Base-by-base conservation (phyloP, 1,139 yeast genomes). In the Lodderomyces metapsilosis region DNA sequence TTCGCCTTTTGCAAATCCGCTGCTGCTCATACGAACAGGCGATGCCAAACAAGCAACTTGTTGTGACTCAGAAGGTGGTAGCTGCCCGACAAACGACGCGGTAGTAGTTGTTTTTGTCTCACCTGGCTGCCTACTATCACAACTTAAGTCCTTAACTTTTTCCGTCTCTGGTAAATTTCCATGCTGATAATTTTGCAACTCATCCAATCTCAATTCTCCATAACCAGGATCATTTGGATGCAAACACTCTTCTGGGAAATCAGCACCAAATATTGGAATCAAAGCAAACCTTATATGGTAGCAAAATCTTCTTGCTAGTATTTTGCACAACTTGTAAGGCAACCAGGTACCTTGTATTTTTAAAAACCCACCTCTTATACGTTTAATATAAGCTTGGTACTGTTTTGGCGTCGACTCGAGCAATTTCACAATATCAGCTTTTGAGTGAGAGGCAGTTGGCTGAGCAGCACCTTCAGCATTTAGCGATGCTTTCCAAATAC, bases 341-440 rank as follows among this genome's bases (percentile, higher is more conserved):
- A 89, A 66, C 97, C 97, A 91, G 4, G 96, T 88, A 2, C 98
- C 98, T 65, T 91, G 98, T 52, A 91, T 88, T 68, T 88, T 89
- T 52, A 91, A 74, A 54, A 82, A 88, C 3, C 97, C 98, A 36
- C 98, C 98, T 43, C 97, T 69, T 16, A 89, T 88, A 38, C 96
- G 74, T 52, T 81, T 79, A 42, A 88, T 78, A 34, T 77, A 77
- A 23, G 67, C 68, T 32, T 82, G 88, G 59, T 77, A 79, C 51
- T 76, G 64, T 53, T 77, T 84, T 4, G 89, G 94, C 22, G 85
- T 81, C 41, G 83, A 79, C 57, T 86, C 94, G 34, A 86, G 68
- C 36, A 86, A 66, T 59, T 82, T 82, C 43, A 83, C 88, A 38
- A 87, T 85, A 62, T 84, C 92, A 12, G 92, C 87, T 61, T 82